phyloP scores from a whole-genome alignment of 2,329 filamentous ascomycete species.

The Venturia pyrina region DNA sequence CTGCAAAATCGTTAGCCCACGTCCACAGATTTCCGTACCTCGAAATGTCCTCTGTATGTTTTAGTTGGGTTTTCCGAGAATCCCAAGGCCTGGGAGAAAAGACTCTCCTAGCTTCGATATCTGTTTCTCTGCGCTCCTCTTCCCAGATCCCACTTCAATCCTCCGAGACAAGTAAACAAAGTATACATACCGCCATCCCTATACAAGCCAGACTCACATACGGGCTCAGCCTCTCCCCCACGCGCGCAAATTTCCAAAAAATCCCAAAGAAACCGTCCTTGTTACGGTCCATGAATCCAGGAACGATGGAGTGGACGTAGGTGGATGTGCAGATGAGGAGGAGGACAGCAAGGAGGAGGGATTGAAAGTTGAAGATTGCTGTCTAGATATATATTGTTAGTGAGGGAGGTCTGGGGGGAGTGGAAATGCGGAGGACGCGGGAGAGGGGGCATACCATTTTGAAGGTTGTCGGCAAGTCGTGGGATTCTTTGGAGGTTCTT shows the following conservation, averaged over 20 bases:
- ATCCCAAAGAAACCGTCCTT: constrained; percentile 79
- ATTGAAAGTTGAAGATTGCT: constrained; percentile 98
- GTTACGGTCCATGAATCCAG: constrained; percentile 81
- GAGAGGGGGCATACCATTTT: neutral
- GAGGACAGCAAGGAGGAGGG: constrained; percentile 84
- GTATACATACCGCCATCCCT: constrained; percentile 69
- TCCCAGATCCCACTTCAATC: neutral
- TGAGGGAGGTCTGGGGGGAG: neutral
- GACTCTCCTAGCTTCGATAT: neutral
- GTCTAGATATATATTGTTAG: constrained; percentile 45
- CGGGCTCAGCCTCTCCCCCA: constrained; percentile 87
- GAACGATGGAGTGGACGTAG: constrained; percentile 85
- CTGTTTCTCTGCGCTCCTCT: neutral
- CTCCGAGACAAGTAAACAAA: neutral
- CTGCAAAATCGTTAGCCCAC: neutral
- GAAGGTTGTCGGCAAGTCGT: neutral
- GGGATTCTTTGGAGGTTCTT: neutral
- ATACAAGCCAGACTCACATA: constrained; percentile 93
- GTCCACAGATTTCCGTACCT: neutral
- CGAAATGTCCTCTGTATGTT: neutral
- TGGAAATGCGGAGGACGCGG: no score
- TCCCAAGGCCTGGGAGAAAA: no score
- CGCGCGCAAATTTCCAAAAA: constrained; percentile 91
- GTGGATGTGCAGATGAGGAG: constrained; percentile 93
- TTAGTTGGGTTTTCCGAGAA: no score